Evolutionary conservation across 2,329 filamentous ascomycete genomes (phyloP).

Genomic region (Calonectria leucothoes): DNA sequence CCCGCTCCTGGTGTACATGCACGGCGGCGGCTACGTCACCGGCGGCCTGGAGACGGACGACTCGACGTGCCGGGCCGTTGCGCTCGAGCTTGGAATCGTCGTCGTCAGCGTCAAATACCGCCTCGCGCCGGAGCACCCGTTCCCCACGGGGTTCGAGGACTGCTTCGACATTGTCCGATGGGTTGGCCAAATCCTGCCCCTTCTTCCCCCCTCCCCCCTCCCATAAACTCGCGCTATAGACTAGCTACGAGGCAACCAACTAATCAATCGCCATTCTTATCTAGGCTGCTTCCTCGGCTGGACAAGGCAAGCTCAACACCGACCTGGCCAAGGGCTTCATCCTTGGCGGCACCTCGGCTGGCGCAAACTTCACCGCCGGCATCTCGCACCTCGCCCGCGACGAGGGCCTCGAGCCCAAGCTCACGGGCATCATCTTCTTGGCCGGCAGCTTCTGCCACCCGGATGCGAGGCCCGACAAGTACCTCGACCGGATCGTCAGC

Average conservation of each 20-base stretch:
- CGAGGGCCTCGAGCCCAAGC: constrained; percentile 50
- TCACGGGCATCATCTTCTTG: constrained; percentile 60
- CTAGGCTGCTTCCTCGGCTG: constrained; percentile 32
- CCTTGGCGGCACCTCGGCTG: constrained; percentile 62
- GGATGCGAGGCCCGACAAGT: constrained; percentile 52
- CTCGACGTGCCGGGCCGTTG: constrained; percentile 37
- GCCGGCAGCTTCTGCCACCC: constrained; percentile 57
- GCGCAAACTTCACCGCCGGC: constrained; percentile 62
- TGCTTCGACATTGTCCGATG: constrained; percentile 52
- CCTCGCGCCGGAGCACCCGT: constrained; percentile 62
- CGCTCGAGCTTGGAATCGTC: constrained; percentile 41
- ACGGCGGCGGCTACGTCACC: constrained; percentile 41
- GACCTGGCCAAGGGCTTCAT: constrained; percentile 59
- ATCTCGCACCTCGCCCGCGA: constrained; percentile 55
- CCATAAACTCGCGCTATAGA: too few relatives aligned
- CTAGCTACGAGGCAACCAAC: too few relatives aligned
- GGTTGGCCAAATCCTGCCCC: constrained; percentile 22
- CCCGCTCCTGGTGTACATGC: constrained; percentile 41
- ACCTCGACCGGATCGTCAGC: constrained; percentile 47
- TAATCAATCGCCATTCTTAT: not conserved
- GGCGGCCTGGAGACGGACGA: constrained; percentile 44
- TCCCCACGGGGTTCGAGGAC: constrained; percentile 59
- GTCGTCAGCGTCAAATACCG: constrained; percentile 63
- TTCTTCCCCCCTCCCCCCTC: too few relatives aligned
- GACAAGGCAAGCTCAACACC: constrained; percentile 48